Evolutionary conservation across 257 asterid genomes (phyloP).

Genomic region (Oldenlandia corymbosa): DNA sequence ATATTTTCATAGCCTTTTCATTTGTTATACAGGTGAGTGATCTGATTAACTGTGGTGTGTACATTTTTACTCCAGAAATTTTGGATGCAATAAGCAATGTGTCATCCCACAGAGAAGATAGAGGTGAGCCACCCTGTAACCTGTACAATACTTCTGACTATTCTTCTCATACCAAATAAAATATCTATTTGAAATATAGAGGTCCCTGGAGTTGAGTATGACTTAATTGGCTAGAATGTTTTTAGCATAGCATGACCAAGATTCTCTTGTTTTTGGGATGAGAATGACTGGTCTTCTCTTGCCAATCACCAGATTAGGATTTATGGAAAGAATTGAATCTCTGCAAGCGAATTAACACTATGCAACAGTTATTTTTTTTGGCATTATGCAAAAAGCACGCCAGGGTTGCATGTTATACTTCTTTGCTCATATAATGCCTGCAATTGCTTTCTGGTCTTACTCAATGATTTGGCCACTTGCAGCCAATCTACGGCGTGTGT

Average conservation of each 20-base stretch:
- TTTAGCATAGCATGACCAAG: background rate
- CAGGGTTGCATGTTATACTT: background rate
- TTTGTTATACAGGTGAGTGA: constrained; percentile 59
- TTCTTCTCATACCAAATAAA: background rate
- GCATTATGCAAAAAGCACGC: background rate
- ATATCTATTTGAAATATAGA: background rate
- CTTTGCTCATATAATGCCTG: background rate
- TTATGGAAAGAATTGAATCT: background rate
- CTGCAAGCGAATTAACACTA: background rate
- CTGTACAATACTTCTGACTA: background rate
- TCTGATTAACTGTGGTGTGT: constrained; percentile 78
- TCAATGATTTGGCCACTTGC: constrained; percentile 11
- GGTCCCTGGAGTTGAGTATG: background rate
- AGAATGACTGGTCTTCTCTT: background rate
- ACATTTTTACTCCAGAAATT: constrained; percentile 62
- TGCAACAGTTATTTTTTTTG: background rate
- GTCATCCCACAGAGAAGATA: constrained; percentile 42
- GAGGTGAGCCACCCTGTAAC: constrained; percentile 32
- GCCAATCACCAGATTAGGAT: background rate
- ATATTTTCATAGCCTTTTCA: constrained; percentile 10
- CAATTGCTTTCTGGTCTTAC: background rate
- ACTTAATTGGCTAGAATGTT: background rate
- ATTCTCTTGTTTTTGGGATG: constrained; percentile 2
- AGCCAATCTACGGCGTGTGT: constrained; percentile 43
- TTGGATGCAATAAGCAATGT: constrained; percentile 55